phyloP scores from a whole-genome alignment of 2,329 filamentous ascomycete species.

The Colletotrichum cereale region DNA sequence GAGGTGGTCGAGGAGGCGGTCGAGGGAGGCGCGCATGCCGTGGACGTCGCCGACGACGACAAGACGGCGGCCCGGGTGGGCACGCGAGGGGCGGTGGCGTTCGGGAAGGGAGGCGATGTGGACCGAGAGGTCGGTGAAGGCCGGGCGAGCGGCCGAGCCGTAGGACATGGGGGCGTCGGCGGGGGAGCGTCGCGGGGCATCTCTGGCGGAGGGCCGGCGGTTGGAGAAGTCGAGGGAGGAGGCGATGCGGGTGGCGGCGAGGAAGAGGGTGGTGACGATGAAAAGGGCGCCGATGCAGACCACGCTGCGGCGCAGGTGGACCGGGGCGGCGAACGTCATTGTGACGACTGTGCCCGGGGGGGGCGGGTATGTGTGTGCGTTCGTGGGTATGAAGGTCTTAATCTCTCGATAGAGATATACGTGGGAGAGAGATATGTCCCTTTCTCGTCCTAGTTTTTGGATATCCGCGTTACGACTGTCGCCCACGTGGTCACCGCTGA shows the following conservation, averaged over 20 bases:
- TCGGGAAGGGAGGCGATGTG: constrained; percentile 46
- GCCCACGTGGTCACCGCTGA: neutral
- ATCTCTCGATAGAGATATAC: neutral
- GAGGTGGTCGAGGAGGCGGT: constrained; percentile 74
- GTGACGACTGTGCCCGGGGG: neutral
- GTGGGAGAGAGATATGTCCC: neutral
- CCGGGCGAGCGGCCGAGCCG: constrained; percentile 54
- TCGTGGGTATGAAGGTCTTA: neutral
- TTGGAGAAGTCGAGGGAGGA: constrained; percentile 34
- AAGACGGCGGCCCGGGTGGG: constrained; percentile 67
- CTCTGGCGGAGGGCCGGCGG: constrained; percentile 26
- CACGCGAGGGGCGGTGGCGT: constrained; percentile 48
- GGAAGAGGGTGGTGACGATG: constrained; percentile 50
- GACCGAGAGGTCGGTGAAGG: constrained; percentile 47
- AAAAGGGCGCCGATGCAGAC: constrained; percentile 43
- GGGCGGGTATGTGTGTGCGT: neutral
- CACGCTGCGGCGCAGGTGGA: constrained; percentile 18
- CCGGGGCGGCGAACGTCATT: constrained; percentile 26
- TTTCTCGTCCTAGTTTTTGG: neutral
- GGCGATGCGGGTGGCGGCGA: constrained; percentile 51
- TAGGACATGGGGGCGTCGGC: constrained; percentile 56
- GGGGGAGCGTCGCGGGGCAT: constrained; percentile 11
- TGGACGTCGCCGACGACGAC: constrained; percentile 93
- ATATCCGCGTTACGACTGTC: neutral
- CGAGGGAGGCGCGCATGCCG: constrained; percentile 80